Percentiles rank a stretch among this genome's conserved stretches.
Evolutionary conservation across 1,284 basidiomycete genomes (phyloP).

Genomic region (Schizopora paradoxa): DNA sequence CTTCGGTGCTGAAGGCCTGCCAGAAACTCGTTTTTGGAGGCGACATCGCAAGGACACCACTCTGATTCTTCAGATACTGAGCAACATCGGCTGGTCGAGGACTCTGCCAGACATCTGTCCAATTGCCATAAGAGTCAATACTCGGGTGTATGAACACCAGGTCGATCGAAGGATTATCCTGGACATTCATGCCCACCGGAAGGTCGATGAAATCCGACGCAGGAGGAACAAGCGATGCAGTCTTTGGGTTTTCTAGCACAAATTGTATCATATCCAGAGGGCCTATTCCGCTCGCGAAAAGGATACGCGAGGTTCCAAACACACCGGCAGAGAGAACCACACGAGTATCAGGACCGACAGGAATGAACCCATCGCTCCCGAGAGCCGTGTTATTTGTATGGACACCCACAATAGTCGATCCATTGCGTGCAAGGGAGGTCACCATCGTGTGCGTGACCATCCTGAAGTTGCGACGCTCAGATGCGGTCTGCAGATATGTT

Average conservation of each 20-base stretch:
- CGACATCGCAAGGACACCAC: conserved; percentile 51
- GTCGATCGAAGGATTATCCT: conserved; percentile 61
- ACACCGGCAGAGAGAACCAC: conserved; percentile 56
- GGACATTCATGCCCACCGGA: conserved; percentile 48
- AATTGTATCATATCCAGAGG: conserved; percentile 53
- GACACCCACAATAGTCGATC: conserved; percentile 52
- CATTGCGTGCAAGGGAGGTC: conserved; percentile 51
- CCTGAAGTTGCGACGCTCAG: conserved; percentile 48
- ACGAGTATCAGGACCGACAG: conserved; percentile 51
- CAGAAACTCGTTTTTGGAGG: conserved; percentile 65
- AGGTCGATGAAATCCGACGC: conserved; percentile 50
- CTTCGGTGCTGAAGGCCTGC: conserved; percentile 44
- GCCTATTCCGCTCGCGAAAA: conserved; percentile 62
- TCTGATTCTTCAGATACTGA: conserved; percentile 46
- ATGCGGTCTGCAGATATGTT: conserved; percentile 54
- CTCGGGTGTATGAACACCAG: conserved; percentile 60
- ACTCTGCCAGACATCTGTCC: conserved; percentile 49
- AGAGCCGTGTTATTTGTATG: conserved; percentile 54
- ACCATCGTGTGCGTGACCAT: conserved; percentile 46
- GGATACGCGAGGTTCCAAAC: conserved; percentile 50
- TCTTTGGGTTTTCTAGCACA: conserved; percentile 41
- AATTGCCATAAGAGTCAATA: conserved; percentile 61
- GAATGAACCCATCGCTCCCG: conserved; percentile 48
- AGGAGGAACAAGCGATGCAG: conserved; percentile 45
- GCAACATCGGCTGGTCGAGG: conserved; percentile 50